Conservation (phyloP, 2,329 filamentous ascomycete species). For the Lachnellula suecica region DNA sequence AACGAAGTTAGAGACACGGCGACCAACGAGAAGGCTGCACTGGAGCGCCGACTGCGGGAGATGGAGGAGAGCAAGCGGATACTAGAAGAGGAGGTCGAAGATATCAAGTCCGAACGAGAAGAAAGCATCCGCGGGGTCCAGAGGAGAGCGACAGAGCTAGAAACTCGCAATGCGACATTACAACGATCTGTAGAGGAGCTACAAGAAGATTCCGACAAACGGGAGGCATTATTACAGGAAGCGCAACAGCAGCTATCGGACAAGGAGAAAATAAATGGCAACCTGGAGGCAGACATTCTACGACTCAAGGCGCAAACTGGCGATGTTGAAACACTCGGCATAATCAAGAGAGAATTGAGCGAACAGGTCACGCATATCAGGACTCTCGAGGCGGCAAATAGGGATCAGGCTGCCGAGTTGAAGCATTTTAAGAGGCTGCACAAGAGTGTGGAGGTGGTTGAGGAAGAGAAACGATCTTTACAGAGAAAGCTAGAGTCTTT, state of each 20-base stretch:
- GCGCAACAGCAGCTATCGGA: slow-evolving; percentile 49
- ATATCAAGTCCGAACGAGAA: slow-evolving; percentile 61
- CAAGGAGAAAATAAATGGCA: slow-evolving; percentile 68
- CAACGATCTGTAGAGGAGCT: slow-evolving; percentile 53
- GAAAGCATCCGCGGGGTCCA: slow-evolving; percentile 67
- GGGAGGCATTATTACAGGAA: slow-evolving; percentile 32
- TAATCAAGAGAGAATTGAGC: slow-evolving; percentile 84
- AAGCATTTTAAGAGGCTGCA: slow-evolving; percentile 78
- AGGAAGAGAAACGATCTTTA: slow-evolving; percentile 88
- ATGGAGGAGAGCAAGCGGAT: slow-evolving; percentile 70
- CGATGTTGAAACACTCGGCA: slow-evolving; percentile 79
- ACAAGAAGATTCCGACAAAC: slow-evolving; percentile 42
- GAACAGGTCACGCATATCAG: slow-evolving; percentile 93
- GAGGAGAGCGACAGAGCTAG: slow-evolving; percentile 59
- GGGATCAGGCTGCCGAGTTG: slow-evolving; percentile 77
- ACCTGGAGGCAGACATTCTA: slow-evolving; percentile 80
- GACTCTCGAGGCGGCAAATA: slow-evolving; percentile 74
- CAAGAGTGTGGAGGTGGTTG: slow-evolving; percentile 88
- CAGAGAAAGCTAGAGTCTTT: slow-evolving; percentile 76
- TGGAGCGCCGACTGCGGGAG: slow-evolving; percentile 70
- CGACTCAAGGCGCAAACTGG: slow-evolving; percentile 82
- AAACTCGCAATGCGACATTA: slow-evolving; percentile 57
- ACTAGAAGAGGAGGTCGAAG: slow-evolving; percentile 79
- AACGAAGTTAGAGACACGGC: slow-evolving; percentile 49
- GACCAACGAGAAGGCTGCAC: slow-evolving; percentile 58